Evolutionary conservation across 257 asterid species (phyloP).

Genomic region (Rehmannia glutinosa): DNA sequence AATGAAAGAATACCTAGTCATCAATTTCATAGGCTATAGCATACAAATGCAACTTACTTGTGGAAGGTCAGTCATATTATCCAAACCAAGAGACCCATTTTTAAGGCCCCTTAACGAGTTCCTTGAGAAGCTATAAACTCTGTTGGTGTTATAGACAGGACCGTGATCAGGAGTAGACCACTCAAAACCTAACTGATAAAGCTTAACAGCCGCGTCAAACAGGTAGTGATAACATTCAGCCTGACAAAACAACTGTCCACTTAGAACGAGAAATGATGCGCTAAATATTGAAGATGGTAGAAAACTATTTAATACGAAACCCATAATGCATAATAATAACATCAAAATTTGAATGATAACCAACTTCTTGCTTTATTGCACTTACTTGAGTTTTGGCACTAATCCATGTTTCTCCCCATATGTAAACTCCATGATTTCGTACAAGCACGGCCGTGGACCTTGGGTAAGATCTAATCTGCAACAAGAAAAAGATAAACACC

Average conservation of each 20-base stretch:
- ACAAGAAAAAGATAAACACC: background rate
- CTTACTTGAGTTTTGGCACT: conserved; percentile 89
- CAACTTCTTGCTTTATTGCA: too few relatives aligned
- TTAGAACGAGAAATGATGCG: background rate
- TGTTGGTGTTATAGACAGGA: conserved; percentile 7
- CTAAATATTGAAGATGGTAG: too few relatives aligned
- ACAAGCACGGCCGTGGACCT: conserved; percentile 92
- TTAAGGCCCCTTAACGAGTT: background rate
- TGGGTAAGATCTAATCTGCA: conserved; percentile 83
- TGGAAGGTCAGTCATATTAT: background rate
- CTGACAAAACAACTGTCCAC: conserved; percentile 18
- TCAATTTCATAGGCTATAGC: background rate
- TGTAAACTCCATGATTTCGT: conserved; percentile 83
- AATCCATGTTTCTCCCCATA: conserved; percentile 98
- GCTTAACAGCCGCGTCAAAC: conserved; percentile 81
- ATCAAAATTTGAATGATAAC: too few relatives aligned
- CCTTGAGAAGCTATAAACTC: background rate
- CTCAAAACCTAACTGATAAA: conserved; percentile 65
- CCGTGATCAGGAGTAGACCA: conserved; percentile 65
- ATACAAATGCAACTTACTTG: background rate
- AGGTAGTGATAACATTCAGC: conserved; percentile 82
- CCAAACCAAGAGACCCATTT: background rate
- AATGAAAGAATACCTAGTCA: background rate
- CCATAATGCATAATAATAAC: too few relatives aligned
- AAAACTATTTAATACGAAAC: too few relatives aligned